Base-by-base conservation (phyloP, 2,329 filamentous ascomycete species). In the Alternaria angustiovoidea region DNA sequence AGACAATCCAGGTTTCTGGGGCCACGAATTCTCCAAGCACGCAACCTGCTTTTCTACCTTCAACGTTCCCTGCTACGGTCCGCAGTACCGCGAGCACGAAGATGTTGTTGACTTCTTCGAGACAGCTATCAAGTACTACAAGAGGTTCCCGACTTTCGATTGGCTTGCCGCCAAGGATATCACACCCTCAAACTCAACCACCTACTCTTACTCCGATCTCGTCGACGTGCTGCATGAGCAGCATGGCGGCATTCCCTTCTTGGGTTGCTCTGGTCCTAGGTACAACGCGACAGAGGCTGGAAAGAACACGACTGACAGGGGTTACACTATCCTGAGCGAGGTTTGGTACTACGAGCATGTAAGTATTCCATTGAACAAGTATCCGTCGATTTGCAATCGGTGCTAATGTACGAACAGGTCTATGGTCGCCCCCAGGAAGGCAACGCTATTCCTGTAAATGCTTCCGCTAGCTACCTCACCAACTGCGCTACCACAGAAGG, bases 41-140 rank as follows among this genome's bases (percentile, higher is more conserved):
- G 88, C 84, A 3, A 90, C 88, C 14, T 91, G 88, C 81, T 90
- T 81, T 80, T 87, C 84, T 47, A 89, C 85, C 61, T 90, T 91
- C 71, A 87, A 90, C 70, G 77, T 82, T 6, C 83, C 86, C 30
- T 91, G 89, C 83, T 91, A 89, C 75, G 87, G 87, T 0, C 86
- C 87, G 5, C 70, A 81, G 62, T 87, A 88, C 73, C 72, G 74
- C 48, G 52, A 85, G 65, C 84, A 89, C 75, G 79, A 84, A 61
- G 88, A 90, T 24, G 83, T 90, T 1, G 80, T 88, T 34, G 85
- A 89, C 63, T 91, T 85, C 79, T 89, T 88, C 79, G 81, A 86
- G 72, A 89, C 88, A 0, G 79, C 84, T 12, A 82, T 89, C 55
- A 73, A 79, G 39, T 90, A 86, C 76, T 88, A 87, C 80, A 80